These are phyloP conservation scores for Ciborinia camelliae DNA, from an alignment of 2,329 filamentous ascomycete genomes.

Conservation along the genomic window DNA sequence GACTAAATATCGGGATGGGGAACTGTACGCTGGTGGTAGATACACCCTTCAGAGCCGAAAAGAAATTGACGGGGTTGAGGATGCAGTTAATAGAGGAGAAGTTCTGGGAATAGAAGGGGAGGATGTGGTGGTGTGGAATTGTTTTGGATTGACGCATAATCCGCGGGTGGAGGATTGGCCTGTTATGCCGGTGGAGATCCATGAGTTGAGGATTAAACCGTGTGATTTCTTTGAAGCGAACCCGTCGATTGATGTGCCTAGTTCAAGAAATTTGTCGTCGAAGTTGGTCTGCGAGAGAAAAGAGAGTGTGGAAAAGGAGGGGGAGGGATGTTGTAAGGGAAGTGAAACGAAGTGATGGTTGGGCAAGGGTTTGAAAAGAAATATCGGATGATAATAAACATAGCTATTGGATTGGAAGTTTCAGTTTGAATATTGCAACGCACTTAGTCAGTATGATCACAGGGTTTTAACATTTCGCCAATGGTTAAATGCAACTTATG, in stretches of 20 bases:
- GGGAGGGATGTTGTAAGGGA: background rate
- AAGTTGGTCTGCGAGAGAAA: background rate
- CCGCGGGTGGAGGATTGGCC: constrained; percentile 87
- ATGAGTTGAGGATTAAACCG: constrained; percentile 61
- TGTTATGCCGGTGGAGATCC: constrained; percentile 73
- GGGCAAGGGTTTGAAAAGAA: background rate
- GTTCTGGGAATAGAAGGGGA: constrained; percentile 71
- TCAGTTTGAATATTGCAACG: no score
- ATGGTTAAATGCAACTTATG: background rate
- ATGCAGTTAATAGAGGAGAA: constrained; percentile 77
- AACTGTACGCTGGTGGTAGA: constrained; percentile 37
- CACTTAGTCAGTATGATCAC: no score
- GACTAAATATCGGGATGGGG: constrained; percentile 67
- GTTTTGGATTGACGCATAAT: constrained; percentile 86
- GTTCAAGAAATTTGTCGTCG: constrained; percentile 5
- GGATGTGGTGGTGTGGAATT: constrained; percentile 88
- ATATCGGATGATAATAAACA: no score
- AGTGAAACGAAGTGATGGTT: background rate
- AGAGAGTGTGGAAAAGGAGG: background rate
- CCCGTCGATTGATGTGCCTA: constrained; percentile 46
- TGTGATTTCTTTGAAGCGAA: constrained; percentile 50
- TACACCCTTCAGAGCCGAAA: constrained; percentile 37
- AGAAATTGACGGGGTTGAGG: constrained; percentile 44
- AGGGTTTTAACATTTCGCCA: background rate
- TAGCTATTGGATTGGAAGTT: background rate